These are phyloP conservation scores for Aspergillus awamori DNA, from an alignment of 2,329 filamentous ascomycete species.

Conservation along the genomic window DNA sequence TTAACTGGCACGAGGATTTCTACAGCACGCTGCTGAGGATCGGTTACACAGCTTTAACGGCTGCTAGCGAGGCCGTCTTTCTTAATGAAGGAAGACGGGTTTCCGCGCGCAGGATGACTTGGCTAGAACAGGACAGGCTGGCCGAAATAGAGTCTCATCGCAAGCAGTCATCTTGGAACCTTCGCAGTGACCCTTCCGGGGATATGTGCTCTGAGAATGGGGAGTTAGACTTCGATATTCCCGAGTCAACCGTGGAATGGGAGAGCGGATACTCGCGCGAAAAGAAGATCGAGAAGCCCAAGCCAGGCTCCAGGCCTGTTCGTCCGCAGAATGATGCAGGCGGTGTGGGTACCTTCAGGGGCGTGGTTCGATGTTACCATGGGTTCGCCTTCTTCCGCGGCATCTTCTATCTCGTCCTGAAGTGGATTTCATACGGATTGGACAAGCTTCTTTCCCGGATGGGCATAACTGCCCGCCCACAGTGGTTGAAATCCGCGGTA, in stretches of 20 bases:
- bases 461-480: slow-evolving; percentile 64
- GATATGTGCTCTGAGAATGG: slow-evolving; percentile 34
- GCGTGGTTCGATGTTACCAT: slow-evolving; percentile 76
- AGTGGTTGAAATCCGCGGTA: slow-evolving; percentile 58
- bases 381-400: slow-evolving; percentile 73
- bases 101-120: slow-evolving; percentile 74
- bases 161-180: slow-evolving; percentile 23
- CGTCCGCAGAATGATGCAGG: slow-evolving; percentile 48
- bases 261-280: slow-evolving; percentile 51
- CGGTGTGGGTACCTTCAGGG: slow-evolving; percentile 77
- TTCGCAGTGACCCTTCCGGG: slow-evolving; percentile 19
- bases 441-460: slow-evolving; percentile 60
- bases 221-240: slow-evolving; percentile 39
- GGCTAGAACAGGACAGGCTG: slow-evolving; percentile 86
- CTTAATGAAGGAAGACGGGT: slow-evolving; percentile 84
- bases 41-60: slow-evolving; percentile 85
- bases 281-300: slow-evolving; percentile 47
- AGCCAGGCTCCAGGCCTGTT: slow-evolving; percentile 37
- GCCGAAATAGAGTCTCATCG: slow-evolving; percentile 68
- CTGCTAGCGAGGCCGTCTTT: slow-evolving; percentile 94
- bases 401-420: slow-evolving; percentile 67
- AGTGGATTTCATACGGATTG: slow-evolving; percentile 59
- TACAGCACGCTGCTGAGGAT: slow-evolving; percentile 86
- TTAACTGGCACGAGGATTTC: slow-evolving; percentile 90
- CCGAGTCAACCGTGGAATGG: slow-evolving; percentile 40